Conservation (phyloP, 441 rosid genomes). For the Sinapis alba region DNA sequence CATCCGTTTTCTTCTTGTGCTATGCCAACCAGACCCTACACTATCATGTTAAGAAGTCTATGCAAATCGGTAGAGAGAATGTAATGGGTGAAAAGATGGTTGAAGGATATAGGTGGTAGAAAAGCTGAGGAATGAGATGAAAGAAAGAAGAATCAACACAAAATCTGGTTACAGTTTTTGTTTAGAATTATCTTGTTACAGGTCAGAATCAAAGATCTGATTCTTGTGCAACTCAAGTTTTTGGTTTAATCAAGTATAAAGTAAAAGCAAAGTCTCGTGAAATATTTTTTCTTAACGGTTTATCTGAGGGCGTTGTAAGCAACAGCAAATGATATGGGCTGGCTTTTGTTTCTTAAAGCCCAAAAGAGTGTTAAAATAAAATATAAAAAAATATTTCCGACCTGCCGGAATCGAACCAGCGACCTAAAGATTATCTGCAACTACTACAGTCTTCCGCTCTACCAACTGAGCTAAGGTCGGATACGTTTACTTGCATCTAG, state of each 20-base stretch:
- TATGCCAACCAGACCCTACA: constrained; percentile 44
- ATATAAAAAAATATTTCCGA: neutral
- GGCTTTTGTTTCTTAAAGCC: neutral
- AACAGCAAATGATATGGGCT: too few relatives aligned
- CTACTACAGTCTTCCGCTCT: constrained; percentile 89
- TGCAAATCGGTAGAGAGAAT: constrained; percentile 48
- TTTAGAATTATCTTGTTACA: constrained; percentile 21
- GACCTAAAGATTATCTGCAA: constrained; percentile 2
- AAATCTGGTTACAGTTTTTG: constrained; percentile 36
- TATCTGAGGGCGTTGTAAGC: too few relatives aligned
- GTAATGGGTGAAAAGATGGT: constrained; percentile 47
- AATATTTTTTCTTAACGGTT: too few relatives aligned
- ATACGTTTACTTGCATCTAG: too few relatives aligned
- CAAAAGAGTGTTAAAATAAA: neutral
- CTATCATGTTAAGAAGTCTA: constrained; percentile 51
- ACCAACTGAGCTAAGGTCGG: constrained; percentile 96
- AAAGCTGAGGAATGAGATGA: constrained; percentile 32
- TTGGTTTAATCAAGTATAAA: neutral
- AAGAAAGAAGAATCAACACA: constrained; percentile 31
- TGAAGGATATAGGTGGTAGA: constrained; percentile 32
- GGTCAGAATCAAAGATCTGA: constrained; percentile 12
- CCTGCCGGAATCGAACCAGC: constrained; percentile 18
- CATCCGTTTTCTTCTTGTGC: constrained; percentile 1
- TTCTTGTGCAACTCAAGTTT: neutral
- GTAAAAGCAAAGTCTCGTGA: neutral